A percentile compares a stretch with the other conserved stretches of the same genome.
phyloP scores from a whole-genome alignment of 148 eudicot species.

The Arctostaphylos glauca region DNA sequence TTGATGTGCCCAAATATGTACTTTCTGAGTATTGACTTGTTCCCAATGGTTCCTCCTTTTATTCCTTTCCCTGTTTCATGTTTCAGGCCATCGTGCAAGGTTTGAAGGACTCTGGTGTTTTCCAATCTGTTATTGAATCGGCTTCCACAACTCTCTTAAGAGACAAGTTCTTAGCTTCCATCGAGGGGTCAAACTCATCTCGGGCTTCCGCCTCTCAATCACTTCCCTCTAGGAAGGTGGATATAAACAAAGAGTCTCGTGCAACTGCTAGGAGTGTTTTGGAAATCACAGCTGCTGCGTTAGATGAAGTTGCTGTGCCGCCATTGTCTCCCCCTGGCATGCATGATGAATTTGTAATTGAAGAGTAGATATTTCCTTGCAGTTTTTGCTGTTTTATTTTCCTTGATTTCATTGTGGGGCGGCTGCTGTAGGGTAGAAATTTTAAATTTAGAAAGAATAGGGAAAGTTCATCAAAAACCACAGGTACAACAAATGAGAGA shows the following conservation, averaged over 20 bases:
- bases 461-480: neutral
- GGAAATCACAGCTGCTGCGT: slow-evolving; percentile 22
- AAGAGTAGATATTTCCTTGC: slow-evolving; percentile 27
- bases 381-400: neutral
- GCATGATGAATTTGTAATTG: slow-evolving; percentile 28
- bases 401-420: neutral
- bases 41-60: neutral
- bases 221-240: slow-evolving; percentile 49
- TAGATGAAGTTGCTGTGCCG: slow-evolving; percentile 63
- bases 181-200: slow-evolving; percentile 54
- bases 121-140: slow-evolving; percentile 56
- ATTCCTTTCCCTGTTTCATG: neutral
- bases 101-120: slow-evolving; percentile 72
- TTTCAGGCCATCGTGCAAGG: slow-evolving; percentile 75
- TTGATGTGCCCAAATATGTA: neutral
- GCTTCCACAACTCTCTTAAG: slow-evolving; percentile 46
- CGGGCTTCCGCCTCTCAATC: slow-evolving; percentile 26
- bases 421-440: neutral
- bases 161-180: slow-evolving; percentile 56
- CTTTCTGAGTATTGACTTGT: neutral
- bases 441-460: neutral
- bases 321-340: slow-evolving; percentile 72
- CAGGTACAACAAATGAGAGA: neutral
- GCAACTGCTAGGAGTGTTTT: slow-evolving; percentile 56
- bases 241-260: slow-evolving; percentile 35